Percentiles rank a stretch among this genome's conserved stretches.
These are phyloP conservation scores for Kazachstania viticola DNA, from an alignment of 805 yeast species.

Conservation along the genomic window DNA sequence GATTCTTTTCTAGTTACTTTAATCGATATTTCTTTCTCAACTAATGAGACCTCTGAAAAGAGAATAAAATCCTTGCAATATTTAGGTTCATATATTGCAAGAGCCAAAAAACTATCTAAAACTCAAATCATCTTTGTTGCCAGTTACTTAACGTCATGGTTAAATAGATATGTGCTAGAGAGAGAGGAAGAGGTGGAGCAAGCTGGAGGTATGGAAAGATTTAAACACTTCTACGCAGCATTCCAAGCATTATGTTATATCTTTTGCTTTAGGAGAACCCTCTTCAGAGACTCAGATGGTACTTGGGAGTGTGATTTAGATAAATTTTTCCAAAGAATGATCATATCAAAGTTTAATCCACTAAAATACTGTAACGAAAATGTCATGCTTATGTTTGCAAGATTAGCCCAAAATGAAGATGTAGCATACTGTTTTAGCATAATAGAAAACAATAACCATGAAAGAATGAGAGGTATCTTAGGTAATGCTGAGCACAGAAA, in stretches of 20 bases:
- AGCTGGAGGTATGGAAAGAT: constrained; percentile 73
- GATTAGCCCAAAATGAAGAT: constrained; percentile 78
- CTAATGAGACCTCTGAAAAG: constrained; percentile 55
- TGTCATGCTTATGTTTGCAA: constrained; percentile 87
- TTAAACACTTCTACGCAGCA: constrained; percentile 79
- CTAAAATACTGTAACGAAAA: constrained; percentile 87
- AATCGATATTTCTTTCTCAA: constrained; percentile 71
- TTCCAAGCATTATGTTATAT: constrained; percentile 85
- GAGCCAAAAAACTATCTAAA: constrained; percentile 63
- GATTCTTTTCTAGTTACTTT: constrained; percentile 76
- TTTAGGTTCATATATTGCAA: constrained; percentile 77
- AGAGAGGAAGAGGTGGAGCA: constrained; percentile 73
- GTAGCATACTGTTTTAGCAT: constrained; percentile 89
- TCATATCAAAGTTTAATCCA: constrained; percentile 85
- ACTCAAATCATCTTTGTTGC: constrained; percentile 72
- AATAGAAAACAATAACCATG: constrained; percentile 72
- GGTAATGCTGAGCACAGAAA: constrained; percentile 19
- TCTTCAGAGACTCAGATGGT: constrained; percentile 35
- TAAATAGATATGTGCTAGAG: constrained; percentile 68
- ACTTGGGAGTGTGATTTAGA: constrained; percentile 76
- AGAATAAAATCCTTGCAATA: constrained; percentile 88
- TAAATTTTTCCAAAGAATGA: constrained; percentile 74
- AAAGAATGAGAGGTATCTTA: constrained; percentile 32
- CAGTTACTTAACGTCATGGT: constrained; percentile 75
- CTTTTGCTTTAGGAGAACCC: constrained; percentile 74